A percentile compares a stretch with the other conserved stretches of the same genome.
Conservation (phyloP, 2,329 filamentous ascomycete genomes). For the Fusarium armeniacum region DNA sequence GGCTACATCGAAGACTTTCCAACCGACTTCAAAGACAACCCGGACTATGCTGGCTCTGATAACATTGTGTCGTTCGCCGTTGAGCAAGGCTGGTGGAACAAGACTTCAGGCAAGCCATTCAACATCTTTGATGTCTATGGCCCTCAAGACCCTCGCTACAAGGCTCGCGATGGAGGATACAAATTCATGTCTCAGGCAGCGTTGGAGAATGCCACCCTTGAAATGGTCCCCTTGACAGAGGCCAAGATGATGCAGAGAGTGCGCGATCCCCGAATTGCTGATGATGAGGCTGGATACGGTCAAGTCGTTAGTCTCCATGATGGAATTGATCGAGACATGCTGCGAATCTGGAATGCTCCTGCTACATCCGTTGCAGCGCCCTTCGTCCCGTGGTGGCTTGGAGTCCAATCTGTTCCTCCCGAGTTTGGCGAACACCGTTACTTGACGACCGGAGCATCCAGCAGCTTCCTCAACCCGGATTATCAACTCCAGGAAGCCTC, state of each 20-base stretch:
- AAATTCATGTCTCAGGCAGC: constrained; percentile 47
- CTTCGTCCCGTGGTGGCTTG: constrained; percentile 46
- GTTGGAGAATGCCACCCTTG: constrained; percentile 39
- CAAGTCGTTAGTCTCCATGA: constrained; percentile 40
- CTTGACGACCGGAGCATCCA: constrained; percentile 41
- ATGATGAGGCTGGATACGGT: constrained; percentile 45
- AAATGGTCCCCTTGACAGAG: constrained; percentile 43
- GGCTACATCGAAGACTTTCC: constrained; percentile 47
- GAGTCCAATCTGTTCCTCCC: constrained; percentile 38
- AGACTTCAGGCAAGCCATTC: constrained; percentile 38
- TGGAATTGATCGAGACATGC: constrained; percentile 36
- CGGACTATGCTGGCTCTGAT: constrained; percentile 37
- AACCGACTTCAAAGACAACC: constrained; percentile 19
- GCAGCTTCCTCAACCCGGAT: constrained; percentile 47
- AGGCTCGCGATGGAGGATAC: constrained; percentile 45
- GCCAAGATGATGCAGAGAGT: constrained; percentile 45
- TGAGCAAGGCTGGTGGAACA: constrained; percentile 45
- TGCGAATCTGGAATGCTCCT: constrained; percentile 45
- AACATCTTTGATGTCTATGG: constrained; percentile 46
- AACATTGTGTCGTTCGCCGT: constrained; percentile 46
- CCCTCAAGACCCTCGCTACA: constrained; percentile 41
- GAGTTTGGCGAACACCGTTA: constrained; percentile 45
- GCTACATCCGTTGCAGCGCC: constrained; percentile 39
- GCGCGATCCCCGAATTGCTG: constrained; percentile 41
- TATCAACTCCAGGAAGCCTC: constrained; percentile 46